A percentile compares a stretch with the other conserved stretches of the same genome.
Conservation (phyloP, 106 monocot species). For the Alisma plantagoaquatica region DNA sequence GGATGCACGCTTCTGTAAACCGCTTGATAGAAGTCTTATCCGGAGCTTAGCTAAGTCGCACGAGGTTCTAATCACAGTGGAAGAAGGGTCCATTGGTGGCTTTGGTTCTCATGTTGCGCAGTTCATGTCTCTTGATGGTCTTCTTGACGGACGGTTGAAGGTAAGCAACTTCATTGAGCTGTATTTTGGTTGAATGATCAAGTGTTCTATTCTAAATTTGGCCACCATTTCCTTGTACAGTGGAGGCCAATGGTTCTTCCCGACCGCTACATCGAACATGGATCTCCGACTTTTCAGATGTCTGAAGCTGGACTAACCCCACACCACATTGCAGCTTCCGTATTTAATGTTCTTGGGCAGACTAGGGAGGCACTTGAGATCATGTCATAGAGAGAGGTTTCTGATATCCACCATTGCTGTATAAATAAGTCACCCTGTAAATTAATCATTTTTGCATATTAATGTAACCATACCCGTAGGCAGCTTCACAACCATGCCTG, state of each 20-base stretch:
- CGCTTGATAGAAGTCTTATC: conserved; percentile 63
- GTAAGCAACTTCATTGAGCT: too few species aligned
- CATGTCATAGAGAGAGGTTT: too few species aligned
- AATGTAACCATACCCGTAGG: too few species aligned
- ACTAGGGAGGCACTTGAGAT: conserved; percentile 86
- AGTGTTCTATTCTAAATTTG: too few species aligned
- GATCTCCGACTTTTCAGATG: conserved; percentile 72
- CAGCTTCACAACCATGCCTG: too few species aligned
- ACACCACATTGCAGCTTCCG: conserved; percentile 83
- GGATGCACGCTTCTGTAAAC: conserved; percentile 92
- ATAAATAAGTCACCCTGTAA: too few species aligned
- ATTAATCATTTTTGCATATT: too few species aligned
- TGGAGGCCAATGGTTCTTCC: conserved; percentile 97
- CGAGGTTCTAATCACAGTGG: conserved; percentile 76
- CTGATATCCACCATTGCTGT: too few species aligned
- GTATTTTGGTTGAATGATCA: too few species aligned
- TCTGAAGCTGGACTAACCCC: conserved; percentile 75
- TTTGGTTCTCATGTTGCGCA: conserved; percentile 94
- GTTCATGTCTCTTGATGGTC: conserved; percentile 84
- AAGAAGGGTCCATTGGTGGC: conserved; percentile 89
- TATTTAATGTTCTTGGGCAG: conserved; percentile 73
- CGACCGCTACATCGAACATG: conserved; percentile 90
- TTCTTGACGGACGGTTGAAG: conserved; percentile 73
- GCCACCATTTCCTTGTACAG: too few species aligned
- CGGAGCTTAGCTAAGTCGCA: conserved; percentile 63